Evolutionary conservation across 768 basidiomycete genomes (phyloP), one percentile per base, ranked within the genome.

Genomic region (Collybiopsis luxurians): DNA sequence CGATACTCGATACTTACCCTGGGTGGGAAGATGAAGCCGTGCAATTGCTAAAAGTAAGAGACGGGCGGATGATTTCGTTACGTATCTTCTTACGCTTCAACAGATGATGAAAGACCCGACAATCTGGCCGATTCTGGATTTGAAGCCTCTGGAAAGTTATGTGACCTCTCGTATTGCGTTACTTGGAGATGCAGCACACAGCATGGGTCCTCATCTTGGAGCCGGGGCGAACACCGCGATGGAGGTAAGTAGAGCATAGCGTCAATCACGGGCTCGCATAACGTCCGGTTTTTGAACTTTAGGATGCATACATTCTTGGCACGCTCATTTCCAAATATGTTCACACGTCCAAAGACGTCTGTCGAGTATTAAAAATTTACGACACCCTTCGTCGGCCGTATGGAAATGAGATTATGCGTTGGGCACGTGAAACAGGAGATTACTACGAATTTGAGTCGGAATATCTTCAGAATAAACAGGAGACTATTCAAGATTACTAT

Each of bases 21-120:
- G 55, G 66, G 31, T 78, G 76, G 66, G 75, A 79, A 51, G 68
- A 72, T 2, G 71, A 74, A n/a, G 71, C 67, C 4, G 56, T 57
- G 47, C 40, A 61, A 31, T 47, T 75, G 40, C 39, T 74, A 1
- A 56, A 68, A 55, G 74, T 76, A 39, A 53, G 15, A 28, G 3
- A 26, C 13, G 13, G 21, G 23, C 13, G 9, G 7, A 17, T 10
- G 15, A 21, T 10, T 21, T 10, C 10, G 19, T 9, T 6, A 30
- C 1, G 7, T 1, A 48, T 23, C 27, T 24, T 48, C 26, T 0
- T 50, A 3, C 26, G 6, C 23, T 38, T 13, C 17, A 17, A 19
- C 10, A 52, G 50, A 24, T 52, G 36, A 9, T 52, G 19, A 30
- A 52, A 17, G 26, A 52, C 15, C 34, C 50, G 10, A 52, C 39